Percentiles rank a stretch among this genome's conserved stretches.
Evolutionary conservation across 2,329 filamentous ascomycete genomes (phyloP).

Genomic region (Colletotrichum somersetense): DNA sequence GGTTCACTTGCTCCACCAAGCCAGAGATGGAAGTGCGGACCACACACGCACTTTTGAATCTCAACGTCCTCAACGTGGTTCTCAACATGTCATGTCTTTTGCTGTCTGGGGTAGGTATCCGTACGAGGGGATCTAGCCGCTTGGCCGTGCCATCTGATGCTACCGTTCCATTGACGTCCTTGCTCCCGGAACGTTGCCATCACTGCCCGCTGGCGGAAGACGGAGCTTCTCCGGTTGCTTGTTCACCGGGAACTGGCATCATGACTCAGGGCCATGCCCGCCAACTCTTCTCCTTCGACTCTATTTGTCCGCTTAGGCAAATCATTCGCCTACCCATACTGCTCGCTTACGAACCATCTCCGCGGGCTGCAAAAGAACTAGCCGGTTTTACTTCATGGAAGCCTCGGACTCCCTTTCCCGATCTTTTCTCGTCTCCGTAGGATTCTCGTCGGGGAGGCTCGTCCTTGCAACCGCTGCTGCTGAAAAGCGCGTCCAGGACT

Average conservation of each 20-base stretch:
- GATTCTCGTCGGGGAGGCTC: slow-evolving; percentile 6
- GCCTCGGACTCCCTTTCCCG: background rate
- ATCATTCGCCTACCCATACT: slow-evolving; percentile 15
- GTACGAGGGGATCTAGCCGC: background rate
- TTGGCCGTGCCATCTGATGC: slow-evolving; percentile 28
- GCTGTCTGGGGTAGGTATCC: background rate
- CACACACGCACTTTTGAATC: background rate
- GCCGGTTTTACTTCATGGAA: too few relatives aligned
- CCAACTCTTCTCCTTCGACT: background rate
- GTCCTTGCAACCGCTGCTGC: slow-evolving; percentile 5
- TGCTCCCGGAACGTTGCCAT: slow-evolving; percentile 2
- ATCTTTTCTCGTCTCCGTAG: slow-evolving; percentile 2
- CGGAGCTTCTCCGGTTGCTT: slow-evolving; percentile 23
- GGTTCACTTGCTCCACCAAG: background rate
- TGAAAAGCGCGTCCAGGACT: background rate
- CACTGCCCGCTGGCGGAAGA: slow-evolving; percentile 1
- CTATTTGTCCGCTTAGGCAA: slow-evolving; percentile 18
- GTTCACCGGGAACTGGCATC: slow-evolving; percentile 14
- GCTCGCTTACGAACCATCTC: slow-evolving; percentile 13
- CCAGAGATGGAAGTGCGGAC: background rate
- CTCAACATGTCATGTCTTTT: background rate
- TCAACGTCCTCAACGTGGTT: background rate
- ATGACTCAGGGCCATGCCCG: slow-evolving; percentile 26
- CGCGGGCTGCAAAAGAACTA: too few relatives aligned
- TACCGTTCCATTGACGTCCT: slow-evolving; percentile 29